Conservation (phyloP, 192 early-diverging fungal genomes). For the Thamnidium elegans region DNA sequence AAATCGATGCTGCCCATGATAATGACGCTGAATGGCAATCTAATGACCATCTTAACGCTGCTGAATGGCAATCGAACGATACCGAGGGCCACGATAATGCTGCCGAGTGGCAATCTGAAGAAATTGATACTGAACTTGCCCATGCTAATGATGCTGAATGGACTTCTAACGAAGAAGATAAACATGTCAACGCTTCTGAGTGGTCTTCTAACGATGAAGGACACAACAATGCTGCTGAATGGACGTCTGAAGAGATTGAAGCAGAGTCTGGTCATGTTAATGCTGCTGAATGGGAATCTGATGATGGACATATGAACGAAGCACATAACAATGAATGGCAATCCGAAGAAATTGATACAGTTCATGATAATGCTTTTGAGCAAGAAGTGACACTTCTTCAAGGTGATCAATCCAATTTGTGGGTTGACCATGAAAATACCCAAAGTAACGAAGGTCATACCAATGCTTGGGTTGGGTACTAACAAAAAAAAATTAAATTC, state of each 20-base stretch:
- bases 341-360: neutral
- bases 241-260: neutral
- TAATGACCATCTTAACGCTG: neutral
- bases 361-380: too few species aligned
- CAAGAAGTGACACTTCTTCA: too few species aligned
- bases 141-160: neutral
- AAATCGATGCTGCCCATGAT: neutral
- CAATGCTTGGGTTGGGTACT: too few species aligned
- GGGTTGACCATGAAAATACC: too few species aligned
- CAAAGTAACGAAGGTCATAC: too few species aligned
- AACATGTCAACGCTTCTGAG: neutral
- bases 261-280: neutral
- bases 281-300: neutral
- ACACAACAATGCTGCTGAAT: neutral
- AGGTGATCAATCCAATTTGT: too few species aligned
- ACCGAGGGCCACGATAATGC: neutral
- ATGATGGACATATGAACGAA: neutral
- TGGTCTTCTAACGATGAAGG: neutral
- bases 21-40: neutral
- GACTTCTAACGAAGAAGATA: neutral
- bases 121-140: neutral
- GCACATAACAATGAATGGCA: neutral
- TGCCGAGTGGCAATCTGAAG: neutral
- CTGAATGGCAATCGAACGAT: conserved; percentile 10
- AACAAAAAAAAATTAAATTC: too few species aligned